Evolutionary conservation across 2,329 filamentous ascomycete species (phyloP).

Genomic region (Cordyceps cicadae): DNA sequence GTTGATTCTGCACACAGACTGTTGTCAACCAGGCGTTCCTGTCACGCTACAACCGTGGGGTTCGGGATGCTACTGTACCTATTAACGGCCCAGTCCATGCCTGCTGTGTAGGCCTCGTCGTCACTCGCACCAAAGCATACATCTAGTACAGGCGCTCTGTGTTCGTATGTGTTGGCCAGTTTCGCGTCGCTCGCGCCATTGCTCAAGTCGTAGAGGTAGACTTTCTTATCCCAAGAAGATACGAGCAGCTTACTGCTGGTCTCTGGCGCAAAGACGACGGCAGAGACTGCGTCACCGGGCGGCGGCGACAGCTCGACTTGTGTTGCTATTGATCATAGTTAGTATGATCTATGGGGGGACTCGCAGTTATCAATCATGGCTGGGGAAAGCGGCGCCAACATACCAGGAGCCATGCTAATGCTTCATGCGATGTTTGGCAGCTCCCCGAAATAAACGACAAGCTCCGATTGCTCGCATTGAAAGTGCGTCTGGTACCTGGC

Average conservation of each 20-base stretch:
- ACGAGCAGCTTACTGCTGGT: constrained; percentile 73
- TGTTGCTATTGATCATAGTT: constrained; percentile 38
- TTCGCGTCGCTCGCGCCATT: constrained; percentile 44
- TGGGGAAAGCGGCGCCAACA: constrained; percentile 11
- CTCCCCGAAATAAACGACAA: background rate
- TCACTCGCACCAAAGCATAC: constrained; percentile 82
- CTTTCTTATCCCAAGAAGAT: constrained; percentile 87
- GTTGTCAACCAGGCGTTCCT: background rate
- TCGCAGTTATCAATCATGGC: too few species aligned
- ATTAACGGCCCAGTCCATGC: constrained; percentile 79
- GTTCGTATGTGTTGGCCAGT: constrained; percentile 65
- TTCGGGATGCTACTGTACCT: constrained; percentile 39
- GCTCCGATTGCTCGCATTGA: background rate
- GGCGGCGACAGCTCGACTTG: constrained; percentile 79
- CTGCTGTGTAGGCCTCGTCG: constrained; percentile 75
- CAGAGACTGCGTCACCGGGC: constrained; percentile 79
- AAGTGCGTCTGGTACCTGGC: constrained; percentile 9
- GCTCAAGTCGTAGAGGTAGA: constrained; percentile 78
- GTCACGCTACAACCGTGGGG: background rate
- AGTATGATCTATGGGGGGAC: background rate
- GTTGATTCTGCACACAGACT: constrained; percentile 44
- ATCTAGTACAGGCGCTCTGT: constrained; percentile 79
- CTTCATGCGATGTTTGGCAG: constrained; percentile 16
- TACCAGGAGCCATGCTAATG: constrained; percentile 34
- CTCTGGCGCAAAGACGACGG: constrained; percentile 73